phyloP scores from a whole-genome alignment of 139 green algal genomes.

The Asterochloris sp. region DNA sequence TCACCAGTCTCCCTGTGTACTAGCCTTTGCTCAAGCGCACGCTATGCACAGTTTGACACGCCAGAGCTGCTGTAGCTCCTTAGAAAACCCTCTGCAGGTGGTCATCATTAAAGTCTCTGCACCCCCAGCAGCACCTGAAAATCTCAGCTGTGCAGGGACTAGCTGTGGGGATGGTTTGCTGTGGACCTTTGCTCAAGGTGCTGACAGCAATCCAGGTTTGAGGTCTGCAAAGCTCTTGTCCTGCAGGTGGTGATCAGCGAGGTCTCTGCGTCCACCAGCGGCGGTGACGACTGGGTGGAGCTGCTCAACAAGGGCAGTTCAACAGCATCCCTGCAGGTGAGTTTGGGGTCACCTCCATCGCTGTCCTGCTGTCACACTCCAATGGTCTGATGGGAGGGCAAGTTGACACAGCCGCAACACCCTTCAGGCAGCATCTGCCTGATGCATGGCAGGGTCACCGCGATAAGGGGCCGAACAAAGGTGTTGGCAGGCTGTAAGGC shows the following conservation, averaged over 20 bases:
- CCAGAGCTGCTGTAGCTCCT: no score
- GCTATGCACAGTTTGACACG: no score
- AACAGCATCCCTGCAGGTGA: conserved; percentile 20
- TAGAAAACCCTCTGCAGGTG: no score
- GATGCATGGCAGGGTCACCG: neutral
- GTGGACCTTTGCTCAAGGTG: neutral
- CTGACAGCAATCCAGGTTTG: neutral
- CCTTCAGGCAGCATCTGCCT: neutral
- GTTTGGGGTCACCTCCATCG: neutral
- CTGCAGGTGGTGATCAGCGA: conserved; percentile 17
- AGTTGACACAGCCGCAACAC: neutral
- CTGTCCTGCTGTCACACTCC: neutral
- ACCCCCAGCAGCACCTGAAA: no score
- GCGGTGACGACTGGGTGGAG: conserved; percentile 34
- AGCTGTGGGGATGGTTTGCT: neutral
- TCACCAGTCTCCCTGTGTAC: no score
- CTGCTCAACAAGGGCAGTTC: conserved; percentile 24
- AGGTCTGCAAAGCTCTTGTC: neutral
- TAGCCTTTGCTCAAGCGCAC: no score
- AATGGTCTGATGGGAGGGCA: neutral
- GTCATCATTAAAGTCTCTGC: no score
- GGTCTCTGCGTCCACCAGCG: neutral
- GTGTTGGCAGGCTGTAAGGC: neutral
- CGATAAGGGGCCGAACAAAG: no score
- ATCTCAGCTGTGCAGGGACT: no score